These are phyloP conservation scores for Sesbania bispinosa DNA, from an alignment of 306 rosid species.

Conservation along the genomic window DNA sequence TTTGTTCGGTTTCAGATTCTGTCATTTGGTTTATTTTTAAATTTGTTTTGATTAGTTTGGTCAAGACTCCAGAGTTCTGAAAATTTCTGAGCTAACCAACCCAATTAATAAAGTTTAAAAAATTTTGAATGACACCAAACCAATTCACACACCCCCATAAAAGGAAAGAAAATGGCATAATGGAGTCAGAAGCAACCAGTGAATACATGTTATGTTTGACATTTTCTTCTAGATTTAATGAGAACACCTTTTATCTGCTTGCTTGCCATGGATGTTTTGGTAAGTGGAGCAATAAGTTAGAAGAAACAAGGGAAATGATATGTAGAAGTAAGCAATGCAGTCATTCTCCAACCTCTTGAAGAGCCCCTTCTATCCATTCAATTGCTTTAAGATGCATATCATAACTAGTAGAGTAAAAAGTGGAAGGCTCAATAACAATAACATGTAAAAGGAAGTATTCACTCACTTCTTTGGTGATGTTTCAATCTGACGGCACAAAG, in stretches of 20 bases:
- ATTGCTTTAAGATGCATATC: neutral
- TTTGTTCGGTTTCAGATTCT: neutral
- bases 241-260: constrained; percentile 25
- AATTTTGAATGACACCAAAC: neutral
- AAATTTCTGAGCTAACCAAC: neutral
- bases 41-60: constrained; percentile 11
- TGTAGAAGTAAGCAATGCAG: constrained; percentile 4
- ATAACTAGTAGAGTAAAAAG: constrained; percentile 10
- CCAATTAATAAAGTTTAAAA: neutral
- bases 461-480: constrained; percentile 67
- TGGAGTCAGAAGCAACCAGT: constrained; percentile 25
- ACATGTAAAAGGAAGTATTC: neutral
- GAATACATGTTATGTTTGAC: neutral
- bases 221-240: constrained; percentile 3
- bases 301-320: constrained; percentile 11
- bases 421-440: constrained; percentile 9
- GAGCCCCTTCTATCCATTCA: constrained; percentile 5
- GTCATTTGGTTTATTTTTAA: neutral
- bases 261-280: neutral
- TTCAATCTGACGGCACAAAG: constrained; percentile 40
- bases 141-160: neutral
- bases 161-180: neutral
- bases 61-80: neutral
- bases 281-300: constrained; percentile 16
- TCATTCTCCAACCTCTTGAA: constrained; percentile 12